Evolutionary conservation across 805 yeast genomes (phyloP).

Genomic region (Alloascoidea hylecoeti): DNA sequence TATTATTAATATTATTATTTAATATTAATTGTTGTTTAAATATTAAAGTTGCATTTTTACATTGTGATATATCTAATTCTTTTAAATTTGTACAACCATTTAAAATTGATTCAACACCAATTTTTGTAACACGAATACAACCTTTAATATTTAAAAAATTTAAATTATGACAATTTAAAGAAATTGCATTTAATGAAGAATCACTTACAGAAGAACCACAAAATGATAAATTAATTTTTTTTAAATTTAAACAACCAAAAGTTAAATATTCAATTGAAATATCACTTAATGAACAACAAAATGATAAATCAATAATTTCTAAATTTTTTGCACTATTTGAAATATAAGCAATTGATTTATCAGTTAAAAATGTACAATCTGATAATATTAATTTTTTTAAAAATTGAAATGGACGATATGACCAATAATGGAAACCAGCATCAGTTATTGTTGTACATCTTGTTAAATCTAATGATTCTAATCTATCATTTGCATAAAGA

Average conservation of each 20-base stretch:
- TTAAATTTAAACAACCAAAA: constrained; percentile 45
- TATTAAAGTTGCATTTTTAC: constrained; percentile 47
- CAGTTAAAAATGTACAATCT: constrained; percentile 66
- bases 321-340: constrained; percentile 48
- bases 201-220: constrained; percentile 78
- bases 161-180: constrained; percentile 35
- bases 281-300: constrained; percentile 66
- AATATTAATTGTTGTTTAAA: background rate
- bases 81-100: constrained; percentile 38
- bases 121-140: constrained; percentile 63
- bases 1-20: background rate
- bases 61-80: constrained; percentile 51
- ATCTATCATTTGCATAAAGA: constrained; percentile 35
- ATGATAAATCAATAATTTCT: constrained; percentile 44
- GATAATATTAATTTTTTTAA: constrained; percentile 38
- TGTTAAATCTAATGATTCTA: constrained; percentile 46
- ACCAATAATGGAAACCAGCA: constrained; percentile 56
- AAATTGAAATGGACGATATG: constrained; percentile 37
- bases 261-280: constrained; percentile 52
- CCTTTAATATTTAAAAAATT: constrained; percentile 43
- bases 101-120: constrained; percentile 57
- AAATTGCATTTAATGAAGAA: constrained; percentile 44
- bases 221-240: constrained; percentile 44
- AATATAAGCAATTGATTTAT: constrained; percentile 44
- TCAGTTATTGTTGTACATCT: constrained; percentile 73